Evolutionary conservation across 2,329 filamentous ascomycete species (phyloP).

Genomic region (Aspergillus tamarii): DNA sequence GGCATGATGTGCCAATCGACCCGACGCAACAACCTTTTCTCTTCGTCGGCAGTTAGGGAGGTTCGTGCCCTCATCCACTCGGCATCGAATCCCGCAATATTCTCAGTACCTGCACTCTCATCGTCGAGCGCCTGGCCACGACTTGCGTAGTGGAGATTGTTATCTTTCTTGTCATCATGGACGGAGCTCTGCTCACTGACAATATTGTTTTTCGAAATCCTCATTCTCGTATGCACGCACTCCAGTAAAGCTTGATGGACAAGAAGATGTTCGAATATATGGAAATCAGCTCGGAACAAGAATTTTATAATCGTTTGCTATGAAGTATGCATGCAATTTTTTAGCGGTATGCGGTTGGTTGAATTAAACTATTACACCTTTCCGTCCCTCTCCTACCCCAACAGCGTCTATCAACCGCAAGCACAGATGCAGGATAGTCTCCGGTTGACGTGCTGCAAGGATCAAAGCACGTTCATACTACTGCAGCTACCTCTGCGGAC

Average conservation of each 20-base stretch:
- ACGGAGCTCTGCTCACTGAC: neutral
- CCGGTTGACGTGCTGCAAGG: neutral
- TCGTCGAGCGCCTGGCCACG: slow-evolving; percentile 22
- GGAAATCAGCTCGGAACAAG: too few species aligned
- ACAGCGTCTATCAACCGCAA: neutral
- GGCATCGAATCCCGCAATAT: slow-evolving; percentile 33
- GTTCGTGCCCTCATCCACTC: slow-evolving; percentile 36
- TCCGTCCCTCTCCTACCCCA: neutral
- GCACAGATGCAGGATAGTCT: neutral
- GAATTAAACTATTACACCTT: neutral
- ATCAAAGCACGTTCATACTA: neutral
- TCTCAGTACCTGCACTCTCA: slow-evolving; percentile 16
- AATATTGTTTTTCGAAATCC: neutral
- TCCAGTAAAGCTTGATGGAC: neutral
- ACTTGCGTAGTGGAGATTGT: slow-evolving; percentile 24
- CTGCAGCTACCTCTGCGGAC: neutral
- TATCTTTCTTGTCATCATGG: neutral
- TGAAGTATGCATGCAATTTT: neutral
- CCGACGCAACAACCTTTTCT: slow-evolving; percentile 48
- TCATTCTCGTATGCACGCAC: neutral
- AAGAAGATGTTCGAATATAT: neutral
- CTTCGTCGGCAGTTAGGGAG: slow-evolving; percentile 45
- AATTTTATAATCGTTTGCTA: neutral
- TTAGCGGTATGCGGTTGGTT: neutral
- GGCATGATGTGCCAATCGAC: slow-evolving; percentile 51